Conservation (phyloP, 768 basidiomycete species). For the Suillus hirtellus region DNA sequence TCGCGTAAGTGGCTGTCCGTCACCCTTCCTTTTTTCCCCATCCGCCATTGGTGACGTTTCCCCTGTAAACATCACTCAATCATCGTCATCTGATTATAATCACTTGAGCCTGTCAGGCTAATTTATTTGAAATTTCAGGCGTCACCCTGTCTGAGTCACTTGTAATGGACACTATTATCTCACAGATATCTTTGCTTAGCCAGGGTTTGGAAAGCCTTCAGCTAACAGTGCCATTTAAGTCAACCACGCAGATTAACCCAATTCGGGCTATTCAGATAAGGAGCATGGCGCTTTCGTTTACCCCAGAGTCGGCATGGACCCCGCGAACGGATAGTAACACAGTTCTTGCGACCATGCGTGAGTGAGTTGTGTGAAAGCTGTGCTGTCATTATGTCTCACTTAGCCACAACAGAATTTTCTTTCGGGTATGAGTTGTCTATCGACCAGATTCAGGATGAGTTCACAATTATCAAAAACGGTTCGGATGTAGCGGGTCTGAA, state of each 20-base stretch:
- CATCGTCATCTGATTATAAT: too few relatives aligned
- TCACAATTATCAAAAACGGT: slow-evolving; percentile 58
- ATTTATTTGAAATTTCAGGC: too few relatives aligned
- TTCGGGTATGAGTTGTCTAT: slow-evolving; percentile 68
- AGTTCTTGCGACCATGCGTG: slow-evolving; percentile 60
- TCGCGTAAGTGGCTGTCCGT: too few relatives aligned
- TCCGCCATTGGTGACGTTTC: too few relatives aligned
- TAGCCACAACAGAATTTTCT: slow-evolving; percentile 50
- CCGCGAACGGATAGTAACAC: slow-evolving; percentile 58
- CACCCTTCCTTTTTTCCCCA: too few relatives aligned
- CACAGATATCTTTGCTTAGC: slow-evolving; percentile 66
- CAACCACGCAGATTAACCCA: slow-evolving; percentile 53
- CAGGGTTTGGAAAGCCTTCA: slow-evolving; percentile 55
- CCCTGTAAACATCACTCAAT: too few relatives aligned
- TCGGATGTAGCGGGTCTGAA: slow-evolving; percentile 55
- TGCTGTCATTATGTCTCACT: slow-evolving; percentile 1
- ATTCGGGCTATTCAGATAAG: slow-evolving; percentile 67
- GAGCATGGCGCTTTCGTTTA: slow-evolving; percentile 58
- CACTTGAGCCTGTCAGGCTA: too few relatives aligned
- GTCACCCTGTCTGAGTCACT: too few relatives aligned
- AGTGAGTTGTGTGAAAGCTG: slow-evolving; percentile 16
- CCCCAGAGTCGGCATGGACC: slow-evolving; percentile 52
- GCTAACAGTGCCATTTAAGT: slow-evolving; percentile 64
- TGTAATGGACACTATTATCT: too few relatives aligned
- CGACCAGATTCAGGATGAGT: slow-evolving; percentile 62